A percentile compares a stretch with the other conserved stretches of the same genome.
Evolutionary conservation across 768 basidiomycete species (phyloP).

Genomic region (Phylloporus scabripes): DNA sequence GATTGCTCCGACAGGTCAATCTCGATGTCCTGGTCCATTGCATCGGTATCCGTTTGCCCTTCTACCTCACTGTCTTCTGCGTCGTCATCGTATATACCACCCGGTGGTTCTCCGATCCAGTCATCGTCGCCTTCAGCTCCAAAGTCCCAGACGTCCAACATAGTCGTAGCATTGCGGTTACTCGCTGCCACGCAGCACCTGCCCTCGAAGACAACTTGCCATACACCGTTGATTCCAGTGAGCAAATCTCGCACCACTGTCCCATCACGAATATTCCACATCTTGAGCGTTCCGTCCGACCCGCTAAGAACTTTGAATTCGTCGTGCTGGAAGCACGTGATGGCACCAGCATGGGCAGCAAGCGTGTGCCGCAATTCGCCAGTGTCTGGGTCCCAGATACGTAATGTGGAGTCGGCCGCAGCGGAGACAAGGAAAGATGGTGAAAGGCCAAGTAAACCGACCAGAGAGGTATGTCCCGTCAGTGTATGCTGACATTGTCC

Average conservation of each 20-base stretch:
- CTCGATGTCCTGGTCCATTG: conserved; percentile 64
- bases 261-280: conserved; percentile 95
- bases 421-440: conserved; percentile 90
- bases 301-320: conserved; percentile 96
- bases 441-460: conserved; percentile 87
- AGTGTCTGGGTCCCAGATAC: conserved; percentile 88
- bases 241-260: conserved; percentile 81
- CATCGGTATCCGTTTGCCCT: conserved; percentile 53
- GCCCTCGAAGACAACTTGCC: conserved; percentile 96
- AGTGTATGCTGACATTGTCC: conserved; percentile 78
- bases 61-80: conserved; percentile 43
- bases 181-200: conserved; percentile 94
- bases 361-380: conserved; percentile 78
- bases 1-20: conserved; percentile 31
- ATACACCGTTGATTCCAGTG: conserved; percentile 89
- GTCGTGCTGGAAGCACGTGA: conserved; percentile 98
- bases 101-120: conserved; percentile 76
- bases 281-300: conserved; percentile 92
- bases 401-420: conserved; percentile 91
- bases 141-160: conserved; percentile 89
- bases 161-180: conserved; percentile 70
- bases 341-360: conserved; percentile 92
- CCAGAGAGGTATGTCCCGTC: conserved; percentile 90
- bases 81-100: conserved; percentile 68
- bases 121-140: conserved; percentile 68